Evolutionary conservation across 1,284 basidiomycete genomes (phyloP), one percentile per base, ranked within the genome.

Genomic region (Moesziomyces antarcticus): DNA sequence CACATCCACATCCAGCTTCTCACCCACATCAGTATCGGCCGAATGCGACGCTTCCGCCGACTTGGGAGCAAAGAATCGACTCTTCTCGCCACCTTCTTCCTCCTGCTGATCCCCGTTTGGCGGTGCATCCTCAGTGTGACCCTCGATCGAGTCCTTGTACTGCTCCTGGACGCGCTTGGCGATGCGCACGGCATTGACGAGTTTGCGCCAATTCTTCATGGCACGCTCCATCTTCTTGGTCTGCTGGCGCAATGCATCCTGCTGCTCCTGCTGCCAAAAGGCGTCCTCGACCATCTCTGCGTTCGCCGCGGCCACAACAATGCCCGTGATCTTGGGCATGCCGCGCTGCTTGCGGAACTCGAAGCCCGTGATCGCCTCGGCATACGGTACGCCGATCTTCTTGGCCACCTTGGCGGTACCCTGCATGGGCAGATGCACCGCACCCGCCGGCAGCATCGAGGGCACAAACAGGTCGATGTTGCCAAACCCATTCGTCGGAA

Each of bases 391-490:
- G 3, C 90, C 92, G 11, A 99, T 87, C 84, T 90, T 90, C 79
- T 90, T 91, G 3, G 94, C 95, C 63, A 97, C 89, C 85, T 97
- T 98, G 7, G 91, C 78, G 0, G 75, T 69, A n/a, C 78, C 75
- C 4, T 56, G 65, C 59, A 75, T 93, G 20, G 94, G 92, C 37
- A 99, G 86, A 85, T 98, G 93, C 1, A 88, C 91, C 4, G 90
- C 93, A 16, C 96, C 96, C 53, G 85, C 86, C 0, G 97, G 97
- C 24, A 99, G 88, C 96, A 99, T 99, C 1, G 92, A 91, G 24
- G 93, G 92, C 6, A 93, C 92, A 84, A 97, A 99, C 27, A 99
- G 86, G 85, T 99, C 96, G 70, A 99, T 92, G 83, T 98, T 98
- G 21, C 97, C 97, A 83, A 97, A 99, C 67, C 91, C 89, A 79